These are phyloP conservation scores for Carex littledalei DNA, from an alignment of 176 grass and related monocot species.

Conservation along the genomic window DNA sequence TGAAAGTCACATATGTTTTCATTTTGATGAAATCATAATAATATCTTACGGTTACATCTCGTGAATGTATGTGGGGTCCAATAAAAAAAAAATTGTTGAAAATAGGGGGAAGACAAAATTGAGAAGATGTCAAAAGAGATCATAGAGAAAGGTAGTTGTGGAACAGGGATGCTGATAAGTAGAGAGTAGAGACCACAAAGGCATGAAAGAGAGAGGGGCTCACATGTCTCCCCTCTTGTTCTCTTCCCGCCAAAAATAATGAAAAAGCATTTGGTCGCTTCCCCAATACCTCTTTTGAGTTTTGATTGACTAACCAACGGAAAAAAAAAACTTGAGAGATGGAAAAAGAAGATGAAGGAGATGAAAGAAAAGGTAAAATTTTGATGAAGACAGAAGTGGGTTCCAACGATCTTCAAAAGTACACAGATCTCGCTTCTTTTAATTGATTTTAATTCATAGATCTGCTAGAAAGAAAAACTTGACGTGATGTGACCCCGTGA, in stretches of 20 bases:
- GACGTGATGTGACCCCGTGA: too few relatives aligned
- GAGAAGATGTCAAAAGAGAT: background rate
- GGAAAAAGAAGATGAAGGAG: background rate
- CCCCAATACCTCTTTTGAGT: background rate
- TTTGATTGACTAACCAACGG: background rate
- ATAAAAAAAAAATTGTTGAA: background rate
- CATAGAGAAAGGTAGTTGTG: background rate
- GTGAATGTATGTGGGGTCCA: constrained; percentile 1
- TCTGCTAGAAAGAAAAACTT: too few relatives aligned
- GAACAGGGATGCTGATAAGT: background rate
- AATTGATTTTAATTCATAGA: background rate
- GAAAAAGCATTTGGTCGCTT: background rate
- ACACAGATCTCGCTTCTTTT: background rate
- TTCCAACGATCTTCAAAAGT: background rate
- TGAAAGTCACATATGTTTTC: background rate
- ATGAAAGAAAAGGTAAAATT: background rate
- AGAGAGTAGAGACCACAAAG: background rate
- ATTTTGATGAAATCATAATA: background rate
- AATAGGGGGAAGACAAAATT: background rate
- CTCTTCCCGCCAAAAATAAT: background rate
- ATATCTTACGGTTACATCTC: background rate
- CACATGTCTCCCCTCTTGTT: background rate
- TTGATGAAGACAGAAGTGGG: background rate
- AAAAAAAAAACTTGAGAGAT: background rate
- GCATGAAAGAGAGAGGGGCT: constrained; percentile 7